Evolutionary conservation across 345 rosid species (phyloP).

Genomic region (Microcos paniculata): DNA sequence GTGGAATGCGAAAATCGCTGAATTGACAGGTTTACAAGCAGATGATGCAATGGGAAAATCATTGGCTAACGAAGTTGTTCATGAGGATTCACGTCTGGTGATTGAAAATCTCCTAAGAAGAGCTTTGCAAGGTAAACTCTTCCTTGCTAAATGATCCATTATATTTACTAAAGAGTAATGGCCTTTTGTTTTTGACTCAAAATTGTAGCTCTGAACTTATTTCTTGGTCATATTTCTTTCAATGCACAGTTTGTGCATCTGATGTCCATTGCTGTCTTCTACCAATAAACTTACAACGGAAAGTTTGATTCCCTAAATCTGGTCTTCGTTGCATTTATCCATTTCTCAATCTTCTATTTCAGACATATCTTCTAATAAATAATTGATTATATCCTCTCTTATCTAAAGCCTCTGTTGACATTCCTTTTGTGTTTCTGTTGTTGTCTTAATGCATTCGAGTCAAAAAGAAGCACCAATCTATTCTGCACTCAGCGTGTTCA

Average conservation of each 20-base stretch:
- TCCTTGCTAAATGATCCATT: background rate
- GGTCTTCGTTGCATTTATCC: background rate
- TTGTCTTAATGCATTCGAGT: background rate
- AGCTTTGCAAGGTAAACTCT: slow-evolving; percentile 64
- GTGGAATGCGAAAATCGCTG: slow-evolving; percentile 75
- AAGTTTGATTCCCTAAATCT: background rate
- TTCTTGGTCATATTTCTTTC: background rate
- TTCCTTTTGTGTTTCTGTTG: background rate
- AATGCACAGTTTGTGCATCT: background rate
- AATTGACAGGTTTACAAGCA: slow-evolving; percentile 64
- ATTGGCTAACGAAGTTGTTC: slow-evolving; percentile 60
- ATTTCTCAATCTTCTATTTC: background rate
- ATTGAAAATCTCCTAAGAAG: slow-evolving; percentile 50
- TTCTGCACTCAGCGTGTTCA: background rate
- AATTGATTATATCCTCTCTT: background rate
- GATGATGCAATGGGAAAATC: slow-evolving; percentile 76
- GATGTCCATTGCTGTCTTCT: background rate
- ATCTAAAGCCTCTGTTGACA: background rate
- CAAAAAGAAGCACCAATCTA: background rate
- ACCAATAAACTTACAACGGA: background rate
- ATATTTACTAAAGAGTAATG: background rate
- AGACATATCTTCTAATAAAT: background rate
- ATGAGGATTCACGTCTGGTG: slow-evolving; percentile 47
- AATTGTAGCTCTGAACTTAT: background rate
- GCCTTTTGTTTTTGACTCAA: background rate